These are phyloP conservation scores for Vanderwaltozyma yarrowii DNA, from an alignment of 805 yeast species.

Conservation along the genomic window DNA sequence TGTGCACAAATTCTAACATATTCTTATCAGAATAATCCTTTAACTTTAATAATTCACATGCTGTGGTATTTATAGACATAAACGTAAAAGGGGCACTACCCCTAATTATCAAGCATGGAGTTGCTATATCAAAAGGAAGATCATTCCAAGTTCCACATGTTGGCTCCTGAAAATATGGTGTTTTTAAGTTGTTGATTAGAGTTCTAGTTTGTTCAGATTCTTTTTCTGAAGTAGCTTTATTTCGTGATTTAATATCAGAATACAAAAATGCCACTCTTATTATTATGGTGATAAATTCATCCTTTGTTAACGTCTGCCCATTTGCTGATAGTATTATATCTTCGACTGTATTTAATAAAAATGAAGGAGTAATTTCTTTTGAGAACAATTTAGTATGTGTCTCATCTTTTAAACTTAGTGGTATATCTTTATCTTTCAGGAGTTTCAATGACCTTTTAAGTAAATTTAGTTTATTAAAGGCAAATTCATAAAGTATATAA, in stretches of 20 bases:
- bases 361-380: background rate
- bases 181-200: background rate
- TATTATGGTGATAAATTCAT: background rate
- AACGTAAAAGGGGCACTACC: background rate
- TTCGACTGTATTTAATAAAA: background rate
- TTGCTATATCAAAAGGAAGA: background rate
- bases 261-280: background rate
- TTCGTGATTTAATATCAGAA: background rate
- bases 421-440: background rate
- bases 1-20: background rate
- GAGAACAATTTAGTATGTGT: background rate
- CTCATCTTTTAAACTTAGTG: background rate
- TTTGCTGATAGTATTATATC: background rate
- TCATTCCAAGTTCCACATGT: background rate
- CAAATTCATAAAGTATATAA: background rate
- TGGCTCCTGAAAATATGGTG: background rate
- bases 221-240: background rate
- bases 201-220: background rate
- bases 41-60: background rate
- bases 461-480: background rate
- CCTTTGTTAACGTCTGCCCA: background rate
- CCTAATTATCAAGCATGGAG: background rate
- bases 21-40: background rate
- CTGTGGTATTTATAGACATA: slow-evolving; percentile 1
- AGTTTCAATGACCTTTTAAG: slow-evolving; percentile 1